Evolutionary conservation across 1,284 basidiomycete species (phyloP), one percentile per base, ranked within the genome.

Genomic region (Fistulina hepatica): DNA sequence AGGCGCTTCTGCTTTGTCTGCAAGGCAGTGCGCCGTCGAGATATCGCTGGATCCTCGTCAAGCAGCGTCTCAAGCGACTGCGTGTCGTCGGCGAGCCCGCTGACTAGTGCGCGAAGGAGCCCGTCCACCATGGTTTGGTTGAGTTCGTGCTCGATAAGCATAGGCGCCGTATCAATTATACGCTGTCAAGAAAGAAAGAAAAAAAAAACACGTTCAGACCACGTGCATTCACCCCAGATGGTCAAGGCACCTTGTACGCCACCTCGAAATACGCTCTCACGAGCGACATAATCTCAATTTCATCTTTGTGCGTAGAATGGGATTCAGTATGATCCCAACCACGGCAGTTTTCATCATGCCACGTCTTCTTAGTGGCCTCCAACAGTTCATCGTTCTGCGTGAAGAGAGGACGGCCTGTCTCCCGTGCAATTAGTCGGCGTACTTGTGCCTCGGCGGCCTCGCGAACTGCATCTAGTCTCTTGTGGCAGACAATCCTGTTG

Each of bases 241-340:
- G n/a, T n/a, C n/a, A n/a, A 39, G 51, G 19, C 33, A 63, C 71
- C 59, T 65, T 66, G 45, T 60, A 62, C 5, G 68, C 63, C 1
- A 71, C 56, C 21, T 69, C 59, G 45, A 71, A 74, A 44, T 71
- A 73, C 3, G 70, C 68, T 3, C 67, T 63, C 0, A 73, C 69
- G 6, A 59, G 59, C 0, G 68, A 61, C 69, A 74, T 74, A 12
- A 74, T 52, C 2, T 47, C 41, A 10, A 72, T 39, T 20, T 71
- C 71, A 2, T 67, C 58, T 6, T 52, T 46, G 28, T 61, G 58
- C 1, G 32, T 3, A 3, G 28, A 24, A 5, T 48, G 30, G 9
- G 10, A 23, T 26, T 37, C 40, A 2, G 7, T 6, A 11, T 16
- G 20, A 25, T 7, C 11, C 6, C 12, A 37, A 20, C 6, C 22